A percentile compares a stretch with the other conserved stretches of the same genome.
These are phyloP conservation scores for Pleurotus eryngii DNA, from an alignment of 768 basidiomycete genomes.

Conservation along the genomic window DNA sequence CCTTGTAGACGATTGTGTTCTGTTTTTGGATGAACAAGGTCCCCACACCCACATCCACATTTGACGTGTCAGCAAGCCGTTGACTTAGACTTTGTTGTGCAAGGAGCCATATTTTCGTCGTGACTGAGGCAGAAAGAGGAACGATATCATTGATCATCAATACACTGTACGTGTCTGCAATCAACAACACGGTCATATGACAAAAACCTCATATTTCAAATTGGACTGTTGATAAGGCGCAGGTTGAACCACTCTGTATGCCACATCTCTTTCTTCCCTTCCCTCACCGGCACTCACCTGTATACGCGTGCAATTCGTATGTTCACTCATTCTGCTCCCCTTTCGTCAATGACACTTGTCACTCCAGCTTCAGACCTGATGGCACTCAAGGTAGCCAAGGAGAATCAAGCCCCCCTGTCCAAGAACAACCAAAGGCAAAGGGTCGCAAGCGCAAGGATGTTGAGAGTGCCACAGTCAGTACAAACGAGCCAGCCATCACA, in stretches of 20 bases:
- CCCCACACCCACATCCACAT: neutral
- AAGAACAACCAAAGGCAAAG: no score
- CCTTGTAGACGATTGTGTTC: slow-evolving; percentile 6
- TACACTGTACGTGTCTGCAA: no score
- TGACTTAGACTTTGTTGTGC: neutral
- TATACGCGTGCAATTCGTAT: no score
- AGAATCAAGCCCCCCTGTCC: no score
- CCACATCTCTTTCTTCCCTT: neutral
- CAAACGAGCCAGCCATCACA: no score
- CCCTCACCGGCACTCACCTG: neutral
- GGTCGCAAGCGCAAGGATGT: no score
- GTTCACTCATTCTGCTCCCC: no score
- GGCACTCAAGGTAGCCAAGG: no score
- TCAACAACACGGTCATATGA: neutral
- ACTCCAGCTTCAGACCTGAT: no score
- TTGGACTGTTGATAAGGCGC: neutral
- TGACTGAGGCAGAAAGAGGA: neutral
- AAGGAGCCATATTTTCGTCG: neutral
- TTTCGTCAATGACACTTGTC: no score
- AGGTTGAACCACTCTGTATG: neutral
- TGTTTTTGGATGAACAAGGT: neutral
- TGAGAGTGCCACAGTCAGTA: no score
- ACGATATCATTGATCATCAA: neutral
- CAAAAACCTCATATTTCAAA: neutral
- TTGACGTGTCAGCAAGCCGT: neutral